Evolutionary conservation across 768 basidiomycete genomes (phyloP), one percentile per base, ranked within the genome.

Genomic region (Lentinula edodes): DNA sequence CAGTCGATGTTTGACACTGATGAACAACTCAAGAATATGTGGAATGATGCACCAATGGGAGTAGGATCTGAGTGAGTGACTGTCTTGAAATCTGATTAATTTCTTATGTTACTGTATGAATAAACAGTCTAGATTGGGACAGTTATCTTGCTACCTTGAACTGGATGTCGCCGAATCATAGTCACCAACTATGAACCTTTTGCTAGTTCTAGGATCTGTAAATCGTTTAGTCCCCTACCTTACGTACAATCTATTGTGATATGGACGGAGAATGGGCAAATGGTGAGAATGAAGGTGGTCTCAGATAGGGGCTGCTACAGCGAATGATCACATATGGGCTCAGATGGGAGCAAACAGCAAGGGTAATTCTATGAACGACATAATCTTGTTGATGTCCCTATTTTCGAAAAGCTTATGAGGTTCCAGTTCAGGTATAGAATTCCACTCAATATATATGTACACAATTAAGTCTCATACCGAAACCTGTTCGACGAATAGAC

Each of bases 401-500:
- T 28, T 28, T 28, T 28, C 3, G 3, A 28, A 28, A 3, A 3
- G 28, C 2, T 3, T 28, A 1, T 28, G 28, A 28, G 28, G 28
- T 28, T 28, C 28, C 28, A 28, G 28, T 28, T 28, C 28, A 28
- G 3, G 28, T 28, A 28, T 28, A 28, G 28, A 28, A 28, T 28
- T 41, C 5, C 10, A 9, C 39, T 10, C 39, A 16, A 41, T 41
- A 2, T 16, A 45, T 6, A 2, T 16, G 18, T 6, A 45, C 5
- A 45, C 43, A 23, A 4, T 12, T 23, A 2, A 9, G 46, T 18
- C 23, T 60, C 20, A 60, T 16, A 13, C 45, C 41, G 39, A 60
- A 6, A 60, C 42, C 5, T 51, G 6, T 41, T 60, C 51, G 3
- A 87, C 78, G 69, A 86, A 87, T 6, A 85, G 72, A 0, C 85